Conservation (phyloP, 108 stramenopile genomes). For the Nannochloropsis gaditana region DNA sequence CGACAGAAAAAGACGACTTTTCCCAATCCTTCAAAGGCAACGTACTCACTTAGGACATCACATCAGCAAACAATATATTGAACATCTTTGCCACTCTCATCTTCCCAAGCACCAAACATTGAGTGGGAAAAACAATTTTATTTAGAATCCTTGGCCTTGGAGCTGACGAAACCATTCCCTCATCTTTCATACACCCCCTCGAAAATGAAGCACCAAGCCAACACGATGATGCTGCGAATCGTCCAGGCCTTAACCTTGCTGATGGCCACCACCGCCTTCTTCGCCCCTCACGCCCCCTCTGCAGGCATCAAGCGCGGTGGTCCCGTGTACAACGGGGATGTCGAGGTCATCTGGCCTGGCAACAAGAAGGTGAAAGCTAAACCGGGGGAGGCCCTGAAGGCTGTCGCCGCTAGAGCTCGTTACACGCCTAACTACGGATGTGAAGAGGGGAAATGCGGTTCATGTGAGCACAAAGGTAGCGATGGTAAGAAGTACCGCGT, state of each 20-base stretch:
- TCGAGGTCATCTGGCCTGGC: constrained; percentile 47
- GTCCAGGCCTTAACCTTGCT: neutral
- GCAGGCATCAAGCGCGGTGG: neutral
- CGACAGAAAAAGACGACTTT: neutral
- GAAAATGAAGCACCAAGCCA: neutral
- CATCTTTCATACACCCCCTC: too few species aligned
- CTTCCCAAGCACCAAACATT: too few species aligned
- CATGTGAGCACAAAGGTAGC: constrained; percentile 49
- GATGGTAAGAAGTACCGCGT: constrained; percentile 46
- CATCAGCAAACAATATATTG: neutral
- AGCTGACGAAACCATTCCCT: too few species aligned
- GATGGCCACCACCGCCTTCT: neutral
- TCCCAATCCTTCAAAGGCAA: neutral
- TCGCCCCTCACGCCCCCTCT: neutral
- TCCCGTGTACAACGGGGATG: constrained; percentile 19
- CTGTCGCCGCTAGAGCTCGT: constrained; percentile 42
- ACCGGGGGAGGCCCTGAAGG: constrained; percentile 41
- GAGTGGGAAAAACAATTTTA: too few species aligned
- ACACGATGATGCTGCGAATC: neutral
- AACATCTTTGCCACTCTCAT: too few species aligned
- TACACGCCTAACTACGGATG: constrained; percentile 51
- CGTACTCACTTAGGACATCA: neutral
- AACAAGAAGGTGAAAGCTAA: constrained; percentile 50
- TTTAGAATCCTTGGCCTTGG: too few species aligned
- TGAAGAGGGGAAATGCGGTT: constrained; percentile 55